Percentiles rank a stretch among this genome's conserved stretches.
Conservation (phyloP, 2,329 filamentous ascomycete species). For the Penicillium corylophilum region DNA sequence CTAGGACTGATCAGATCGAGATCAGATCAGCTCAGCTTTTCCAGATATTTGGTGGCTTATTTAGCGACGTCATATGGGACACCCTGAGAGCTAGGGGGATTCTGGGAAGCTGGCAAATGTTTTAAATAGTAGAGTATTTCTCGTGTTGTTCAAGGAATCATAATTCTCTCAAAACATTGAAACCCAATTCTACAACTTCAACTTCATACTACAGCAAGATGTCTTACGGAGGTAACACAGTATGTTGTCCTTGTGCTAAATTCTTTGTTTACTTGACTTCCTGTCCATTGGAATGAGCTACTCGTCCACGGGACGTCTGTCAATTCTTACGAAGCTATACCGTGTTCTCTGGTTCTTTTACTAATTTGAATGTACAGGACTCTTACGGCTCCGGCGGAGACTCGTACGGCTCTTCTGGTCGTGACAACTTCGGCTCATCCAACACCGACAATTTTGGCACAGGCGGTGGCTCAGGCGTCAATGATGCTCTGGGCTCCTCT, state of each 20-base stretch:
- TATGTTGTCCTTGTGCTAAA: background rate
- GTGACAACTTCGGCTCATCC: conserved; percentile 1
- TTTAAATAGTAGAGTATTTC: conserved; percentile 3
- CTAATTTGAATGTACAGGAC: background rate
- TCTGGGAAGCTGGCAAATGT: background rate
- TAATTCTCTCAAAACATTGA: background rate
- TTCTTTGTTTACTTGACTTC: background rate
- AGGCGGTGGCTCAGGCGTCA: background rate
- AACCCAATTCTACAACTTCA: background rate
- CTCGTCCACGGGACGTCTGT: background rate
- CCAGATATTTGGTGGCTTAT: background rate
- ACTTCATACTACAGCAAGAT: background rate
- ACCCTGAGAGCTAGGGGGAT: background rate
- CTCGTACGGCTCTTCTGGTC: conserved; percentile 2
- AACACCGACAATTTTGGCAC: background rate
- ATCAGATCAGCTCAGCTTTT: conserved; percentile 1
- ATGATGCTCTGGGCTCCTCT: background rate
- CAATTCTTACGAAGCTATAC: background rate
- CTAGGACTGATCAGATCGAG: conserved; percentile 5
- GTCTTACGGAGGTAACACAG: conserved; percentile 6
- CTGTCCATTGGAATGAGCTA: background rate
- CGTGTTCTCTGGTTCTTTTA: background rate
- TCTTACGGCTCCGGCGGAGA: background rate
- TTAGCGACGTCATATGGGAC: background rate
- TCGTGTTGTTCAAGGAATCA: background rate